Conservation (phyloP, 139 green algal species). For the Chlamydomonas urium region DNA sequence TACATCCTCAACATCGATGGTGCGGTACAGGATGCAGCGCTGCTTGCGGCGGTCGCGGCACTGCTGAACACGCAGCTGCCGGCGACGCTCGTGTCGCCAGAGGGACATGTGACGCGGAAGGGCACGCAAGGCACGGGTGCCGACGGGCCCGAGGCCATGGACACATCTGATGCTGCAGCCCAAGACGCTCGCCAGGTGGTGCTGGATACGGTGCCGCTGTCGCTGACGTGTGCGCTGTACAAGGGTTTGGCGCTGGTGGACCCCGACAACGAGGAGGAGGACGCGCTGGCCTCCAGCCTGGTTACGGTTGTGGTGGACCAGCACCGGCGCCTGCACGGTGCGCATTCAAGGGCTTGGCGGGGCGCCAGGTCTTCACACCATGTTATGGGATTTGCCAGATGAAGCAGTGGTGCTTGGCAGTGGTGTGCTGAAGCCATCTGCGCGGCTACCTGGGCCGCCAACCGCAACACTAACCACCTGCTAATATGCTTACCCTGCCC, state of each 20-base stretch:
- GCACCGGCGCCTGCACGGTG: slow-evolving; percentile 51
- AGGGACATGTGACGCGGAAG: not conserved
- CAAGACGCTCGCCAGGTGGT: not conserved
- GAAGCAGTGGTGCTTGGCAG: no score
- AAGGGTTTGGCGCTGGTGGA: slow-evolving; percentile 55
- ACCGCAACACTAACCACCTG: no score
- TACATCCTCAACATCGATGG: slow-evolving; percentile 74
- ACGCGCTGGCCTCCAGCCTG: slow-evolving; percentile 32
- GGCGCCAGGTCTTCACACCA: no score
- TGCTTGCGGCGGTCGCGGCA: slow-evolving; percentile 61
- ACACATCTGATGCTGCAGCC: slow-evolving; percentile 1
- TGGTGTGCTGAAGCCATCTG: no score
- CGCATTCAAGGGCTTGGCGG: not conserved
- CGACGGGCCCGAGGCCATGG: not conserved
- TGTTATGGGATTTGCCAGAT: no score
- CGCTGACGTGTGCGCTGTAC: slow-evolving; percentile 50
- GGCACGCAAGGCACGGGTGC: not conserved
- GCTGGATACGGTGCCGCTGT: not conserved
- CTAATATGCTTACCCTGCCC: no score
- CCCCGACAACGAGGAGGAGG: slow-evolving; percentile 65
- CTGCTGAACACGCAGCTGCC: slow-evolving; percentile 22
- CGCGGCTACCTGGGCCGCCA: no score
- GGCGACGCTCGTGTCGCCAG: not conserved
- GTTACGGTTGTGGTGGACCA: slow-evolving; percentile 52
- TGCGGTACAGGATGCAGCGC: slow-evolving; percentile 51